Conservation (phyloP, 1,139 yeast genomes). For the Sugiyamaella japonica region DNA sequence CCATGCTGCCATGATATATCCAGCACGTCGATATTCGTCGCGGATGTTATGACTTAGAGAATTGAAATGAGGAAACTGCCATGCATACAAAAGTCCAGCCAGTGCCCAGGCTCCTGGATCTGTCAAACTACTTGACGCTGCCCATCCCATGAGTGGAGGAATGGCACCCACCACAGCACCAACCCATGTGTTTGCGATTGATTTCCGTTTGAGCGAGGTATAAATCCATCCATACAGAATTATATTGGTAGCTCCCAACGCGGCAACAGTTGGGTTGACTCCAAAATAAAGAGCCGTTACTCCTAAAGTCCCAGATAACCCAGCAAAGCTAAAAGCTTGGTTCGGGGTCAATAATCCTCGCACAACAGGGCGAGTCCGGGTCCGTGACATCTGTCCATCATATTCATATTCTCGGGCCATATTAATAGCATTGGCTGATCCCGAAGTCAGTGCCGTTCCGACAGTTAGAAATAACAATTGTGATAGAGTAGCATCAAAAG, state of each 20-base stretch:
- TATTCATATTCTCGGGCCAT: conserved; percentile 95
- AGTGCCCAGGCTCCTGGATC: conserved; percentile 96
- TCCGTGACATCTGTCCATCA: conserved; percentile 85
- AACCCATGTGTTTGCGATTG: conserved; percentile 93
- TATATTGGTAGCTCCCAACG: conserved; percentile 74
- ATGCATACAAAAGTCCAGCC: conserved; percentile 86
- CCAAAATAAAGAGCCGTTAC: conserved; percentile 68
- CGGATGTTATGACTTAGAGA: conserved; percentile 86
- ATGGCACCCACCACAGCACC: conserved; percentile 98
- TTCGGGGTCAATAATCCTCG: conserved; percentile 71
- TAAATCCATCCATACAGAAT: conserved; percentile 84
- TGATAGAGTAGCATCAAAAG: conserved; percentile 68
- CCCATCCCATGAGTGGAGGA: conserved; percentile 99
- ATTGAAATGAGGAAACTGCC: conserved; percentile 99
- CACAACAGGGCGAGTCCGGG: conserved; percentile 88
- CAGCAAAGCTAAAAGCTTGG: conserved; percentile 83
- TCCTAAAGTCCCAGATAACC: conserved; percentile 69
- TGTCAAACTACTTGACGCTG: conserved; percentile 73
- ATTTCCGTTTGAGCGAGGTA: conserved; percentile 82
- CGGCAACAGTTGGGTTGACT: conserved; percentile 82
- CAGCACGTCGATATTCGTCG: conserved; percentile 85
- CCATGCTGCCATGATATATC: conserved; percentile 95
- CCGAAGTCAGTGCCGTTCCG: conserved; percentile 88
- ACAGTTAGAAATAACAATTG: conserved; percentile 70
- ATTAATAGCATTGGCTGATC: conserved; percentile 94